These are phyloP conservation scores for Pogostemon cablin DNA, from an alignment of 257 asterid species.

Conservation along the genomic window DNA sequence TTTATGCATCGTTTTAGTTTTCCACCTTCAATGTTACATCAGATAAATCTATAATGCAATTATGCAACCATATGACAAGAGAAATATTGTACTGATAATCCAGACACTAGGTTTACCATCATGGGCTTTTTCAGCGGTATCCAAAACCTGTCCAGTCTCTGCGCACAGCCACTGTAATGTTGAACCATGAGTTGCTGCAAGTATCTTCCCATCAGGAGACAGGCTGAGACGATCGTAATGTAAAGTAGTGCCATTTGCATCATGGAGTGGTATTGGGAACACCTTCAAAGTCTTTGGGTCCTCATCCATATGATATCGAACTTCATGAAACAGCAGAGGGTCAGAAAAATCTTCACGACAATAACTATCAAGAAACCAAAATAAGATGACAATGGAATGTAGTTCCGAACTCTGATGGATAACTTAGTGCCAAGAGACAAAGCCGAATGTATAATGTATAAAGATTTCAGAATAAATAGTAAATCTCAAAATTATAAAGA, in stretches of 20 bases:
- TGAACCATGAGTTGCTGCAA: slow-evolving; percentile 89
- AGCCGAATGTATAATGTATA: neutral
- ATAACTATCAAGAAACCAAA: slow-evolving; percentile 8
- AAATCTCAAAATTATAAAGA: slow-evolving; percentile 3
- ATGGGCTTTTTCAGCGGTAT: slow-evolving; percentile 92
- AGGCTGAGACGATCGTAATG: slow-evolving; percentile 85
- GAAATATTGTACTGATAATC: slow-evolving; percentile 6
- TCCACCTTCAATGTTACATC: neutral
- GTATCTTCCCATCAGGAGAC: slow-evolving; percentile 89
- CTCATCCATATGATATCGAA: slow-evolving; percentile 92
- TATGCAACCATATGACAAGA: slow-evolving; percentile 4
- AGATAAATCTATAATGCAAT: neutral
- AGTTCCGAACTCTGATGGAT: neutral
- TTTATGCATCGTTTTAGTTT: neutral
- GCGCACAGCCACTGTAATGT: slow-evolving; percentile 86
- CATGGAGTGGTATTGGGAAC: slow-evolving; percentile 85
- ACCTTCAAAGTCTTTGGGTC: slow-evolving; percentile 95
- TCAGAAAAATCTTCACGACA: slow-evolving; percentile 30
- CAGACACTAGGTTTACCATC: slow-evolving; percentile 63
- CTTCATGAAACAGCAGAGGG: slow-evolving; percentile 51
- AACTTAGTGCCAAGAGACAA: slow-evolving; percentile 10
- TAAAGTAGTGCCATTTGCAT: slow-evolving; percentile 69
- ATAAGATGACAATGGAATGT: slow-evolving; percentile 21
- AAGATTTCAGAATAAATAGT: neutral
- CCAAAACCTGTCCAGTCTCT: slow-evolving; percentile 91